Evolutionary conservation across 345 rosid genomes (phyloP).

Genomic region (Boechera divaricarpa): DNA sequence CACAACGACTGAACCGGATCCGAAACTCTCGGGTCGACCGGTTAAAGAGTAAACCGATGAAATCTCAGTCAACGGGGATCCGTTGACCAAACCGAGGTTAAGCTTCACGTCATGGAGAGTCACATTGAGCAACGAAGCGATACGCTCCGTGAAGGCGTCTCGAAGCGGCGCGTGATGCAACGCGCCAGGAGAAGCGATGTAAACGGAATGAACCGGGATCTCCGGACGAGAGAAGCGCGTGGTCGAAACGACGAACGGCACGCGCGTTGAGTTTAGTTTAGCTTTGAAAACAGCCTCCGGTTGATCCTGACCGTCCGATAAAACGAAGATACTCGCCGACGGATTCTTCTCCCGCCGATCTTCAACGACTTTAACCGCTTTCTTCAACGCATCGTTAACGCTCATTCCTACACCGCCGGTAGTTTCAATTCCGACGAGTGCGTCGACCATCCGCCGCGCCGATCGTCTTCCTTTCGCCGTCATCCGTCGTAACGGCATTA

Average conservation of each 20-base stretch:
- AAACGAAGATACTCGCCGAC: constrained; percentile 59
- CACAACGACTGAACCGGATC: constrained; percentile 50
- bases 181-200: constrained; percentile 47
- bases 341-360: constrained; percentile 85
- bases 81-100: constrained; percentile 62
- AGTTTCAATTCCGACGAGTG: constrained; percentile 50
- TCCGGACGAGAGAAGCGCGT: constrained; percentile 61
- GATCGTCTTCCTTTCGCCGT: constrained; percentile 72
- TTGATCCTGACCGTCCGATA: constrained; percentile 63
- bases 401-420: constrained; percentile 57
- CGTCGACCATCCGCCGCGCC: constrained; percentile 68
- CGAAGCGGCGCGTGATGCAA: constrained; percentile 49
- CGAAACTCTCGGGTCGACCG: constrained; percentile 53
- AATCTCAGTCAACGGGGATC: constrained; percentile 67
- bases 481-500: constrained; percentile 76
- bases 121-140: constrained; percentile 54
- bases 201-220: constrained; percentile 66
- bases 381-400: constrained; percentile 76
- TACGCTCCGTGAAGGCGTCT: constrained; percentile 56
- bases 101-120: constrained; percentile 66
- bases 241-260: constrained; percentile 53
- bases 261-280: constrained; percentile 35
- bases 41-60: constrained; percentile 60
- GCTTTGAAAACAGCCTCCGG: constrained; percentile 45
- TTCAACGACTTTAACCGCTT: constrained; percentile 85